Base-by-base conservation (phyloP, 2,329 filamentous ascomycete genomes). In the Botrytis galanthina region DNA sequence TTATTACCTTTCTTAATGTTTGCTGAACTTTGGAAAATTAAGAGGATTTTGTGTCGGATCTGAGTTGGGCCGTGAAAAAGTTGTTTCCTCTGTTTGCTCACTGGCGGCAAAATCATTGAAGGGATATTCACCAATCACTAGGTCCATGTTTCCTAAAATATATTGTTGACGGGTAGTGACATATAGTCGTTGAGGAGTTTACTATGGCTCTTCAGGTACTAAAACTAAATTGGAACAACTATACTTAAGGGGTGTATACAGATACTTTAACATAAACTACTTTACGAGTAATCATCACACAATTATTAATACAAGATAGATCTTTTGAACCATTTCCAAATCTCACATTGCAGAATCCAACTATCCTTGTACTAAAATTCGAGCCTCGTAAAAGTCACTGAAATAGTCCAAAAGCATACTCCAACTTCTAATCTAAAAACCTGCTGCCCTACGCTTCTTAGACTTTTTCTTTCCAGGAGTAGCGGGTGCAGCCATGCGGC, bases 381-480 rank as follows among this genome's bases (percentile, higher is more conserved):
- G 54, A 42, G 64, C 66, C 26, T 7, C 16, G 37, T 32, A 16
- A 42, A 3, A 18, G 37, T 29, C 26, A 42, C 14, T 44, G 29
- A 18, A 42, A 16, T 10, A 29, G 39, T 42, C 32, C 12, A 12
- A n/a, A 60, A 32, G 60, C 57, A 32, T 42, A 39, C n/a, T 32
- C 32, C n/a, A 44, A 39, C 14, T 68, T 9, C 37, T 26, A 42
- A 57, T 57, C n/a, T 74, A 77, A 74, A 81, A 81, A 20, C 80
- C 80, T 60, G 80, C 78, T 39, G 75, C 76, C 54, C 79, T 77
- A n/a, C 72, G 73, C 78, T 81, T 83, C 80, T 84, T 85, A 26
- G 76, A 74, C 78, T 85, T 86, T 80, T 85, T 85, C 71, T 80
- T 82, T 75, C 80, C 82, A 75, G 81, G 82, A 69, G 78, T 74